Evolutionary conservation across 1,284 basidiomycete genomes (phyloP), one percentile per base, ranked within the genome.

Genomic region (Amylostereum areolatum): DNA sequence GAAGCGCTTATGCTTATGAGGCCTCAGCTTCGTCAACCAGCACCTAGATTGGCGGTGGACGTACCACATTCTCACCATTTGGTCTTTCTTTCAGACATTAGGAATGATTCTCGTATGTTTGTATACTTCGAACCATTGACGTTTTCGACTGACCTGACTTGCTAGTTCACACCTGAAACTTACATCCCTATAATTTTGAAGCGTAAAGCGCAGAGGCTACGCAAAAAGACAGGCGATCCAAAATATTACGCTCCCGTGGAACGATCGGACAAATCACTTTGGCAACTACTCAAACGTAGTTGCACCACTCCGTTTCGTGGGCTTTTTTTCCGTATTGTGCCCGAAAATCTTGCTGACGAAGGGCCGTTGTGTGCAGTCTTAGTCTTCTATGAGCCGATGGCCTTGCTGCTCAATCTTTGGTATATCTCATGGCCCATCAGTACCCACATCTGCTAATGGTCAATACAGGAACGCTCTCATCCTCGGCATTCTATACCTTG

Each of bases 11-110:
- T 37, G 12, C 18, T 36, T 25, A 18, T 11, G 9, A 27, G 1
- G 29, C 5, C 30, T 3, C 45, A 69, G 69, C 8, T 73, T 77
- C 56, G 68, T 76, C 48, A 72, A 69, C 45, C 55, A 83, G 73
- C 72, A 86, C 55, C 57, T 78, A 0, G 55, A 76, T 49, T 93
- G 90, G 90, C 68, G 85, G 47, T 92, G 89, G 89, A 88, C 85
- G 0, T 92, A 83, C 63, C 78, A 82, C 51, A 66, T 85, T 28
- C 63, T 85, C 45, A 59, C 83, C 2, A 84, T 85, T 35, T 87
- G 83, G 83, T 71, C 71, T 5, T 78, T 78, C 49, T 59, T 59
- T 1, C 70, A 81, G 56, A 62, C 66, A 8, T 36, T 78, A 6
- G 65, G 72, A 0, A 60, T 85, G 10, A 59, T 78, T 43, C 32